Evolutionary conservation across 2,329 filamentous ascomycete species (phyloP).

Genomic region (Talaromyces rugulosus): DNA sequence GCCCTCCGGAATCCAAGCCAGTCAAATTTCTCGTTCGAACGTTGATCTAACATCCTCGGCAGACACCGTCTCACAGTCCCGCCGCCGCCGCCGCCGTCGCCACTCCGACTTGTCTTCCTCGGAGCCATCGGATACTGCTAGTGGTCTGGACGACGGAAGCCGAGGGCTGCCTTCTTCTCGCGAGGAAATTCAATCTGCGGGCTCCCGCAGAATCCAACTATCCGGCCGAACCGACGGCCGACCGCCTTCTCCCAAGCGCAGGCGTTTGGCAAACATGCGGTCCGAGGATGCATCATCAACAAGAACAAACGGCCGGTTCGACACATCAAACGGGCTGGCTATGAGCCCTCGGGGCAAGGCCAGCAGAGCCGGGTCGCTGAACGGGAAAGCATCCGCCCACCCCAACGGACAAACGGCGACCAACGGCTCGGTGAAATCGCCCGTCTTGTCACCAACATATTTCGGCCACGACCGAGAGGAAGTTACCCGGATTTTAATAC

Average conservation of each 20-base stretch:
- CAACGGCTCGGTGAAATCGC: conserved; percentile 36
- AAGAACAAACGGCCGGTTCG: conserved; percentile 53
- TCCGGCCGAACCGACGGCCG: conserved; percentile 27
- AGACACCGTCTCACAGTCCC: conserved; percentile 15
- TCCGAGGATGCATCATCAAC: conserved; percentile 51
- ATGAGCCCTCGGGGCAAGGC: conserved; percentile 44
- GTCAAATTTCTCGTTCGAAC: conserved; percentile 12
- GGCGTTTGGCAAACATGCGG: conserved; percentile 60
- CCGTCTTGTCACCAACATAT: conserved; percentile 50
- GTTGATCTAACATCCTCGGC: conserved; percentile 12
- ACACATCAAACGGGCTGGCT: conserved; percentile 55
- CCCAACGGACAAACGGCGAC: conserved; percentile 36
- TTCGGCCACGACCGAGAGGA: conserved; percentile 88
- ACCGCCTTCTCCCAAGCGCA: conserved; percentile 52
- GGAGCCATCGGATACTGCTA: conserved; percentile 19
- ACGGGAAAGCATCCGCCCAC: conserved; percentile 47
- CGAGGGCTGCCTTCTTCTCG: conserved; percentile 21
- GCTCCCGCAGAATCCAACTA: conserved; percentile 18
- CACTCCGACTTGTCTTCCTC: conserved; percentile 22
- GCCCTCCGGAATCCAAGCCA: conserved; percentile 13
- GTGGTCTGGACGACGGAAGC: conserved; percentile 18
- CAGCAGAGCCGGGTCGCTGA: conserved; percentile 46
- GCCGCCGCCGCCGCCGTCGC: conserved; percentile 23
- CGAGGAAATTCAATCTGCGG: conserved; percentile 23
- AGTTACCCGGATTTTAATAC: conserved; percentile 86